These are phyloP conservation scores for Podaxis sp. DNA, from an alignment of 768 basidiomycete genomes.

Conservation along the genomic window DNA sequence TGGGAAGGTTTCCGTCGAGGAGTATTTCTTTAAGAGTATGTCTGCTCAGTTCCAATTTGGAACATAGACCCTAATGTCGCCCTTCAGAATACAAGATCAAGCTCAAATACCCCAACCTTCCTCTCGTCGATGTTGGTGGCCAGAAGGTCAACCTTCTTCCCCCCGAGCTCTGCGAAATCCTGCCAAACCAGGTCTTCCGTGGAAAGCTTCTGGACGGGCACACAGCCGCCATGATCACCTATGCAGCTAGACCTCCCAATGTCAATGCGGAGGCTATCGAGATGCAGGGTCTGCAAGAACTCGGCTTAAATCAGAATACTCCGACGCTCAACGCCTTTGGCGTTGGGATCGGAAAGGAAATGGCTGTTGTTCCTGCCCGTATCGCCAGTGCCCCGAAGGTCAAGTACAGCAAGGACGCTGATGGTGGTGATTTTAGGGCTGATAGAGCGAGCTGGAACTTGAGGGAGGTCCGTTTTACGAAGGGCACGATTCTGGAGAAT, in stretches of 20 bases:
- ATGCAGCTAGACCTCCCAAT: slow-evolving; percentile 70
- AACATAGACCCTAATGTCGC: not conserved
- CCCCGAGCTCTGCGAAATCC: slow-evolving; percentile 71
- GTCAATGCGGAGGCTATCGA: slow-evolving; percentile 64
- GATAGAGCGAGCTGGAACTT: slow-evolving; percentile 80
- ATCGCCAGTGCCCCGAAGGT: slow-evolving; percentile 62
- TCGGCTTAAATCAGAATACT: slow-evolving; percentile 52
- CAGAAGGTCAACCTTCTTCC: slow-evolving; percentile 53
- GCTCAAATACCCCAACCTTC: slow-evolving; percentile 48
- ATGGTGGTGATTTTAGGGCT: slow-evolving; percentile 23
- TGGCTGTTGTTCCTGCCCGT: slow-evolving; percentile 72
- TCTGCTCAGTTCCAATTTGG: slow-evolving; percentile 13
- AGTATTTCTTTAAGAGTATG: slow-evolving; percentile 69
- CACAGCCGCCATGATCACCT: slow-evolving; percentile 70
- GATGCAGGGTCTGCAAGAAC: slow-evolving; percentile 54
- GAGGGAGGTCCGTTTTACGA: slow-evolving; percentile 58
- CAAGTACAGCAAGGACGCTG: slow-evolving; percentile 49
- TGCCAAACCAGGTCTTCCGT: slow-evolving; percentile 64
- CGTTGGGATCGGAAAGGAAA: slow-evolving; percentile 52
- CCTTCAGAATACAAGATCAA: slow-evolving; percentile 58
- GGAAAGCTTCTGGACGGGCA: slow-evolving; percentile 70
- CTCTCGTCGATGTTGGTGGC: slow-evolving; percentile 59
- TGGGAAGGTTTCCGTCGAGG: slow-evolving; percentile 51
- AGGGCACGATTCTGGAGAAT: slow-evolving; percentile 51
- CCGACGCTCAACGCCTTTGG: slow-evolving; percentile 56